A percentile compares a stretch with the other conserved stretches of the same genome.
phyloP scores from a whole-genome alignment of 768 basidiomycete genomes.

The Chalciporus chontae region DNA sequence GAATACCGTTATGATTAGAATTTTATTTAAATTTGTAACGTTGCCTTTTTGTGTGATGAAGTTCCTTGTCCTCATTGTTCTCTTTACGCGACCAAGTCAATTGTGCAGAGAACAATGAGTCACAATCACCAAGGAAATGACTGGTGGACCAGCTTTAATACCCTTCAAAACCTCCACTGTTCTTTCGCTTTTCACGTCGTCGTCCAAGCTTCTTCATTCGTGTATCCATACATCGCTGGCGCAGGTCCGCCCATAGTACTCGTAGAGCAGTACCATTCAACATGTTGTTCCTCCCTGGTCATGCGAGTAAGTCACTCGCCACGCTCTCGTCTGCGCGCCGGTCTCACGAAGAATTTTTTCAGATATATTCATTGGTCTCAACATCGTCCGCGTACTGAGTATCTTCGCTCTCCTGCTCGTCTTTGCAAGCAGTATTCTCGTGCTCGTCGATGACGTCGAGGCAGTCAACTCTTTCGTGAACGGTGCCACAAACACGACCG shows the following conservation, averaged over 20 bases:
- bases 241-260: slow-evolving; percentile 18
- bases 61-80: slow-evolving; percentile 23
- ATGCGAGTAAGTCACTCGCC: slow-evolving; percentile 22
- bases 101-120: slow-evolving; percentile 23
- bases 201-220: slow-evolving; percentile 13
- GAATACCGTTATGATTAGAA: neutral
- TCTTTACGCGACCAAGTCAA: slow-evolving; percentile 4
- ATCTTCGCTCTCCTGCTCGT: slow-evolving; percentile 78
- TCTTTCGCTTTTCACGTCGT: slow-evolving; percentile 5
- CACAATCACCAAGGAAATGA: slow-evolving; percentile 23
- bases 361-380: slow-evolving; percentile 72
- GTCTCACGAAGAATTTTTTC: neutral
- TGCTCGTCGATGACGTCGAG: slow-evolving; percentile 71
- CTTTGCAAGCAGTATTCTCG: slow-evolving; percentile 70
- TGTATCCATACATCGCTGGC: slow-evolving; percentile 13
- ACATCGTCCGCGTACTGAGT: slow-evolving; percentile 70
- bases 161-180: neutral
- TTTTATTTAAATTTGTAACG: neutral
- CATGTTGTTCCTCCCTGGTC: slow-evolving; percentile 26
- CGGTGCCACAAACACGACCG: slow-evolving; percentile 35
- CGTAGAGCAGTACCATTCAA: neutral
- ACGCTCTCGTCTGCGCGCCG: neutral
- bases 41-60: slow-evolving; percentile 11
- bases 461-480: slow-evolving; percentile 64
- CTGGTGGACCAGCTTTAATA: neutral